These are phyloP conservation scores for Aspergillus carlsbadensis DNA, from an alignment of 495 filamentous ascomycete genomes.

Conservation along the genomic window DNA sequence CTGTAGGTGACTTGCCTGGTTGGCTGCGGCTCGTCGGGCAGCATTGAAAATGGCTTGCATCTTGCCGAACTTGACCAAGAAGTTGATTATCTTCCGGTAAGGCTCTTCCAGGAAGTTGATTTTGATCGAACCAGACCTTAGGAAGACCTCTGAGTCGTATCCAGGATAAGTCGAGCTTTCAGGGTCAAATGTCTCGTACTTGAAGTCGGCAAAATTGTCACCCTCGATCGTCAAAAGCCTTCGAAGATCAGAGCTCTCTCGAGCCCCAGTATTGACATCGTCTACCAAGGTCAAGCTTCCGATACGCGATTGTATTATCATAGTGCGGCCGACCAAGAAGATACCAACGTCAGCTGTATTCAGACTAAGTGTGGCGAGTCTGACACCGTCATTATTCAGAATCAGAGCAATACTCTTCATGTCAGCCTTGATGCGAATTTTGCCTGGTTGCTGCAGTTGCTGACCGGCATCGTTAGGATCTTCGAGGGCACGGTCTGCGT, in stretches of 20 bases:
- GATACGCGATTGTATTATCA: slow-evolving; percentile 82
- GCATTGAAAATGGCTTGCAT: slow-evolving; percentile 99
- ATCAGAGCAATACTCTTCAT: slow-evolving; percentile 91
- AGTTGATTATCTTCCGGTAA: slow-evolving; percentile 97
- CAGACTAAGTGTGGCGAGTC: slow-evolving; percentile 87
- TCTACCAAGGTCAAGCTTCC: slow-evolving; percentile 87
- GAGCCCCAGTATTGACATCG: slow-evolving; percentile 89
- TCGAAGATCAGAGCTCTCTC: slow-evolving; percentile 74
- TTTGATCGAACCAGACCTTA: slow-evolving; percentile 91
- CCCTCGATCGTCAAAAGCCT: slow-evolving; percentile 92
- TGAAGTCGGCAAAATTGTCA: slow-evolving; percentile 95
- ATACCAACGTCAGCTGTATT: slow-evolving; percentile 89
- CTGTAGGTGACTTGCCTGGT: slow-evolving; percentile 89
- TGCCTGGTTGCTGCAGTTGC: slow-evolving; percentile 42
- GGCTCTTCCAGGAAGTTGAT: slow-evolving; percentile 96
- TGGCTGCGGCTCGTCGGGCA: slow-evolving; percentile 90
- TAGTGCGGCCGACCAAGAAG: slow-evolving; percentile 77
- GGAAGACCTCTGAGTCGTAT: slow-evolving; percentile 87
- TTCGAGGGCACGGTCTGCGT: slow-evolving; percentile 47
- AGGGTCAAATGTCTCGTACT: slow-evolving; percentile 91
- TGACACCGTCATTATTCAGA: slow-evolving; percentile 97
- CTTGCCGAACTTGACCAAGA: slow-evolving; percentile 95
- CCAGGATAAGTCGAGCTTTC: slow-evolving; percentile 76
- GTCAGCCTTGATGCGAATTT: slow-evolving; percentile 83
- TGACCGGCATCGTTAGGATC: slow-evolving; percentile 40